These are phyloP conservation scores for Cairneyella variabilis DNA, from an alignment of 495 filamentous ascomycete genomes.

Conservation along the genomic window DNA sequence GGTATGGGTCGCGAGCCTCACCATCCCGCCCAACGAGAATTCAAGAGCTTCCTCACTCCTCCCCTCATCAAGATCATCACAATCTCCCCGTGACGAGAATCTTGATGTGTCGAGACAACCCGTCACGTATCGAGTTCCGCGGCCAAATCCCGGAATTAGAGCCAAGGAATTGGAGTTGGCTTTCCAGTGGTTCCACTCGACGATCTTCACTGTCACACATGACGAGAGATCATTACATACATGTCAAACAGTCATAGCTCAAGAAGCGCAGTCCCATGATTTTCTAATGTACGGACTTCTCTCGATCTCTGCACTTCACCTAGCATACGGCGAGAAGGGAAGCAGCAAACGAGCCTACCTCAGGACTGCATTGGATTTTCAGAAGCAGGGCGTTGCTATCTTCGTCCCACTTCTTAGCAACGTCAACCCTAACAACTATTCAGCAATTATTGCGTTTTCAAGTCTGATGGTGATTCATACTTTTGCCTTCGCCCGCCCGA, in stretches of 20 bases:
- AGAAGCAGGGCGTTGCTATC: neutral
- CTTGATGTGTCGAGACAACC: neutral
- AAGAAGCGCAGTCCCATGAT: neutral
- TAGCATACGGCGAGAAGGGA: neutral
- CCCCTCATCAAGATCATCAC: neutral
- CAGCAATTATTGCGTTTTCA: neutral
- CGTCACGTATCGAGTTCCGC: neutral
- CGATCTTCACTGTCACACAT: neutral
- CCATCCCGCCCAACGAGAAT: neutral
- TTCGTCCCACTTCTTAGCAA: neutral
- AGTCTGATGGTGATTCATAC: neutral
- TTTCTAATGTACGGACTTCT: neutral
- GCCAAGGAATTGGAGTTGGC: neutral
- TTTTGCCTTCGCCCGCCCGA: neutral
- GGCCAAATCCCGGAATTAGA: neutral
- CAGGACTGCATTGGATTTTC: neutral
- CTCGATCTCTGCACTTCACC: neutral
- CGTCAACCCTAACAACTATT: neutral
- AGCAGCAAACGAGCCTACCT: neutral
- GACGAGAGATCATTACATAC: neutral
- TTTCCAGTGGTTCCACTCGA: neutral
- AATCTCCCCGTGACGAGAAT: neutral
- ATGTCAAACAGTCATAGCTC: neutral
- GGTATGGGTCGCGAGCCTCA: neutral
- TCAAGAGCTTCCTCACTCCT: neutral